phyloP scores from a whole-genome alignment of 2,329 filamentous ascomycete species.

The Aspergillus piperis region DNA sequence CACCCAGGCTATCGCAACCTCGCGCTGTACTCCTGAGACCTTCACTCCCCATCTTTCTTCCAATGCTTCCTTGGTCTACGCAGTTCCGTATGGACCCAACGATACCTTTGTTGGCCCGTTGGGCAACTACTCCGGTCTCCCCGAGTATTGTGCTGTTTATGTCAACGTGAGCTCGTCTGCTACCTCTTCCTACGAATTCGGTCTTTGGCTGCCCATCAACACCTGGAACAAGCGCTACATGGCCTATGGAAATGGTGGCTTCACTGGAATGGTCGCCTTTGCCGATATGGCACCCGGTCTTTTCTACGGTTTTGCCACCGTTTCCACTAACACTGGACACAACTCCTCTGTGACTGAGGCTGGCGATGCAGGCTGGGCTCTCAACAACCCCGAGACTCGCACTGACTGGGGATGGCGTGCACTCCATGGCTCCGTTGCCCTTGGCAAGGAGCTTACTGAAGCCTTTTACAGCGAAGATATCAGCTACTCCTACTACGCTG shows the following conservation, averaged over 20 bases:
- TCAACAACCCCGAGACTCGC: constrained; percentile 33
- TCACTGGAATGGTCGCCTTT: neutral
- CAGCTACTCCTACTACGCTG: constrained; percentile 47
- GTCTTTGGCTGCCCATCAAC: neutral
- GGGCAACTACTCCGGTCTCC: neutral
- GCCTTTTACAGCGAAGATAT: constrained; percentile 51
- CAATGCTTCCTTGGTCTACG: neutral
- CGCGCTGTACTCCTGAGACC: neutral
- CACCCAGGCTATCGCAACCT: neutral
- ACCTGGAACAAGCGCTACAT: constrained; percentile 2
- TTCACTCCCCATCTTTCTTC: neutral
- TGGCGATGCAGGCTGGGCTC: constrained; percentile 24
- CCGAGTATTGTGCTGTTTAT: neutral
- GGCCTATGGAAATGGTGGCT: neutral
- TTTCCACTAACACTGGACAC: constrained; percentile 51
- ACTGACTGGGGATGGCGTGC: constrained; percentile 43
- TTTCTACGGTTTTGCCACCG: constrained; percentile 41
- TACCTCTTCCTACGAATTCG: neutral
- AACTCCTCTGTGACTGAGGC: constrained; percentile 32
- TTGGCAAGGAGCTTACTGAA: constrained; percentile 51
- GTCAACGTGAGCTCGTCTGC: constrained; percentile 3
- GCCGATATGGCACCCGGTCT: neutral
- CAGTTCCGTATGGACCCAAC: neutral
- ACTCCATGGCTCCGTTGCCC: constrained; percentile 52
- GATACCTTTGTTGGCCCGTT: neutral